These are phyloP conservation scores for Zygoascus flipseniorum DNA, from an alignment of 805 yeast genomes.

Conservation along the genomic window DNA sequence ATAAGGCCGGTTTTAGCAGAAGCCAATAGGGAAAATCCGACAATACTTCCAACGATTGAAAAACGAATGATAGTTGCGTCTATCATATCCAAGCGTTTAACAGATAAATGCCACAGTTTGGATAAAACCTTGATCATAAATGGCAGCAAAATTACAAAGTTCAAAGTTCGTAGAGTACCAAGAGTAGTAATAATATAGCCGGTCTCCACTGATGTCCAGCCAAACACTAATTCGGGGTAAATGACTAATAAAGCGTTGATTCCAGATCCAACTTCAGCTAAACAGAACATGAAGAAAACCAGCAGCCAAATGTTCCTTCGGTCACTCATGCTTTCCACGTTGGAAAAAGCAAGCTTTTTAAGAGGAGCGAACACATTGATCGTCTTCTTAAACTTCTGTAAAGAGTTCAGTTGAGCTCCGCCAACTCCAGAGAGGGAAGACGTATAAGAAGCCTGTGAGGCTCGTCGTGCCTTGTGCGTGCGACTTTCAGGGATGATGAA, in stretches of 20 bases:
- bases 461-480: background rate
- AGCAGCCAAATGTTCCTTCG: conserved; percentile 16
- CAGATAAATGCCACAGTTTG: conserved; percentile 2
- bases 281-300: conserved; percentile 7
- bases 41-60: background rate
- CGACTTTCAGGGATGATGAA: background rate
- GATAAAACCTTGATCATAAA: conserved; percentile 9
- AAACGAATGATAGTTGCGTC: conserved; percentile 5
- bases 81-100: conserved; percentile 1
- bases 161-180: conserved; percentile 19
- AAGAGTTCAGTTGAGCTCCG: no score
- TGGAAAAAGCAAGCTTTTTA: conserved; percentile 11
- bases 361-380: conserved; percentile 17
- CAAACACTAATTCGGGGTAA: conserved; percentile 22
- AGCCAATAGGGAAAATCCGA: background rate
- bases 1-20: conserved; percentile 1
- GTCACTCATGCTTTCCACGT: conserved; percentile 4
- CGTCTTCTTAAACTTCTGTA: conserved; percentile 5
- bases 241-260: conserved; percentile 17
- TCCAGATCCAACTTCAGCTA: conserved; percentile 11
- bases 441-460: background rate
- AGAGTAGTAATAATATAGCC: conserved; percentile 24
- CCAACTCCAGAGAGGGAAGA: background rate
- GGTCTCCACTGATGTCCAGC: conserved; percentile 26
- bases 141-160: conserved; percentile 19